These are phyloP conservation scores for Annulohypoxylon moriforme DNA, from an alignment of 495 filamentous ascomycete species.

Conservation along the genomic window DNA sequence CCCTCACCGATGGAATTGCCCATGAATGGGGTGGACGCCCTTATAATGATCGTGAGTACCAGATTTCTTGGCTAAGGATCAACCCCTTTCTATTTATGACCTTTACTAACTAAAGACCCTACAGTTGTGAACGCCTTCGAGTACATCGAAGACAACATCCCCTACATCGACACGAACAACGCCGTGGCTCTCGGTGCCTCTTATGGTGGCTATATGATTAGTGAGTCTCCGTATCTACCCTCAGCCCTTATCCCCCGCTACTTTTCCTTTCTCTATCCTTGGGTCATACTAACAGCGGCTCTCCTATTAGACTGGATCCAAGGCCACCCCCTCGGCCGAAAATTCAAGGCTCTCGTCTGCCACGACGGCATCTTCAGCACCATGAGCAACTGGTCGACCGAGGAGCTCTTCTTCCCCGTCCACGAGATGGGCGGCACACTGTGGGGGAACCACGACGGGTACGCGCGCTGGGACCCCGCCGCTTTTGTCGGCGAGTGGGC, in stretches of 20 bases:
- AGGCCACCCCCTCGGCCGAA: constrained; percentile 74
- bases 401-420: constrained; percentile 90
- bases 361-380: constrained; percentile 93
- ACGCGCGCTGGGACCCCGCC: constrained; percentile 86
- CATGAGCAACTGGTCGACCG: constrained; percentile 75
- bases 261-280: neutral
- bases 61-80: neutral
- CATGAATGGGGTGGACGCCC: constrained; percentile 82
- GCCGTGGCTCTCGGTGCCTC: constrained; percentile 86
- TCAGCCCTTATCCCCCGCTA: neutral
- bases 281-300: constrained; percentile 26
- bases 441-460: constrained; percentile 78
- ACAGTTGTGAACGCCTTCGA: constrained; percentile 79
- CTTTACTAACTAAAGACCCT: constrained; percentile 1
- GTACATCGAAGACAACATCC: constrained; percentile 75
- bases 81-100: neutral
- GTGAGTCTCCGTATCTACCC: constrained; percentile 52
- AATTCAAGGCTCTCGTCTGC: constrained; percentile 89
- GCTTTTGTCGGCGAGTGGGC: constrained; percentile 73
- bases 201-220: constrained; percentile 91
- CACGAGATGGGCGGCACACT: constrained; percentile 84
- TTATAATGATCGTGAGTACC: constrained; percentile 69
- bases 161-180: constrained; percentile 79
- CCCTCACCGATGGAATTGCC: constrained; percentile 79
- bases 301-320: constrained; percentile 71